Evolutionary conservation across 2,329 filamentous ascomycete genomes (phyloP), one percentile per base, ranked within the genome.

Genomic region (Graphiopsis chlorocephala): DNA sequence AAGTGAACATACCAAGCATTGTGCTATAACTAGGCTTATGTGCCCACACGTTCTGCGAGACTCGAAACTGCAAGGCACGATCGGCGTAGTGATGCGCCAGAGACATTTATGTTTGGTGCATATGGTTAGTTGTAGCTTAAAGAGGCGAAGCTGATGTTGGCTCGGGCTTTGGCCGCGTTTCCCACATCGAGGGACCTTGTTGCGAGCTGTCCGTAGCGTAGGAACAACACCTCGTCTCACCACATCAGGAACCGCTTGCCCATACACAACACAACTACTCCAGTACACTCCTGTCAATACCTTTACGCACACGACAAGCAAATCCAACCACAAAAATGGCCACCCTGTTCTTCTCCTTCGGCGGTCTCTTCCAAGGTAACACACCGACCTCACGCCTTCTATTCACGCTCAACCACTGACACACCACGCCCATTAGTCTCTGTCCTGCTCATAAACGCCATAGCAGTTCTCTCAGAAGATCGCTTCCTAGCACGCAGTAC

Each of bases 401-500:
- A 31, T 48, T 29, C 33, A 55, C 57, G 55, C 59, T 62, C 56
- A 65, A 45, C 10, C 31, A 23, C 45, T 14, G 26, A 48, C 66
- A 66, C 62, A 64, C 61, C 15, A 45, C 12, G 25, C 45, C 67
- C 31, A 48, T 25, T 73, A 93, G 91, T 94, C 70, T 85, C 88
- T 71, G 84, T 96, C 76, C 91, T 98, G 74, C 86, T 98, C 76
- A 88, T 95, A 80, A 99, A 99, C 80, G 92, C 92, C 70, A 90
- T 98, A 76, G 92, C 93, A 68, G 88, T 97, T 75, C 90, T 98
- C 69, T 96, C 92, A 72, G 93, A 97, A 86, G 93, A 97, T 80
- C 90, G 93, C 68, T 97, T 97, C 79, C 90, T 97, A 70, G 90
- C 89, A 64, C 88, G 92, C 79, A 93, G 80, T 89, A 88, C 70